Conservation (phyloP, 495 filamentous ascomycete genomes). For the Trichoderma parareesei region DNA sequence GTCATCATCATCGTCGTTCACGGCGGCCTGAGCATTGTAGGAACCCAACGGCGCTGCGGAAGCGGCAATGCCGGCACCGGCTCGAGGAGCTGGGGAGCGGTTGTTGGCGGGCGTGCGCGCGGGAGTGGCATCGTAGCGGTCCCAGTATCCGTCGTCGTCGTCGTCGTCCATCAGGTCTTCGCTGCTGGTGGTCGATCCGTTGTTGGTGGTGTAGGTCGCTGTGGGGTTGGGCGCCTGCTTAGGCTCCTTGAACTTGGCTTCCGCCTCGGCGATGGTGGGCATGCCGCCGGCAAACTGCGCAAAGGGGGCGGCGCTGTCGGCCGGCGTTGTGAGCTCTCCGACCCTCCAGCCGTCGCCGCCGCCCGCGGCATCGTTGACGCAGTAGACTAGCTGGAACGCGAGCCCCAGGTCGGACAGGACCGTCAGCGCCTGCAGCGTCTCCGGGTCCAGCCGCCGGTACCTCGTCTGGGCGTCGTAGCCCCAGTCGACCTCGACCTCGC, state of each 20-base stretch:
- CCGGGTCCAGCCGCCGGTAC: constrained; percentile 72
- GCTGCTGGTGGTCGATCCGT: constrained; percentile 3
- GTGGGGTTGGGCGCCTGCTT: constrained; percentile 14
- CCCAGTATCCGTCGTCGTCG: constrained; percentile 93
- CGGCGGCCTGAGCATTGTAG: constrained; percentile 27
- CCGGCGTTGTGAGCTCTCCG: constrained; percentile 59
- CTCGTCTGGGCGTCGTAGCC: constrained; percentile 51
- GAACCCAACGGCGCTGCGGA: neutral
- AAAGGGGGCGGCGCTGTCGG: constrained; percentile 38
- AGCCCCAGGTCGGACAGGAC: constrained; percentile 47
- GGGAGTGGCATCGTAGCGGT: constrained; percentile 81
- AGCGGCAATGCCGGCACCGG: constrained; percentile 24
- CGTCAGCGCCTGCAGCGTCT: constrained; percentile 72
- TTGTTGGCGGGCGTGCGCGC: constrained; percentile 64
- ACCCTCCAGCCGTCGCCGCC: constrained; percentile 73
- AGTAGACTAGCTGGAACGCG: constrained; percentile 43
- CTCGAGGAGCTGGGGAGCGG: constrained; percentile 47
- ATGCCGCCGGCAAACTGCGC: constrained; percentile 29
- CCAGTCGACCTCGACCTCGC: constrained; percentile 74
- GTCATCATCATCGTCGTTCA: constrained; percentile 16
- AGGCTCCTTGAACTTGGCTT: constrained; percentile 29
- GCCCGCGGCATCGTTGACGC: constrained; percentile 53
- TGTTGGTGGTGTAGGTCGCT: neutral
- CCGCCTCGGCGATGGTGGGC: constrained; percentile 33
- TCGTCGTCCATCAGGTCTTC: constrained; percentile 46